phyloP scores from a whole-genome alignment of 139 green algal species.

The Tetraselmis striata region DNA sequence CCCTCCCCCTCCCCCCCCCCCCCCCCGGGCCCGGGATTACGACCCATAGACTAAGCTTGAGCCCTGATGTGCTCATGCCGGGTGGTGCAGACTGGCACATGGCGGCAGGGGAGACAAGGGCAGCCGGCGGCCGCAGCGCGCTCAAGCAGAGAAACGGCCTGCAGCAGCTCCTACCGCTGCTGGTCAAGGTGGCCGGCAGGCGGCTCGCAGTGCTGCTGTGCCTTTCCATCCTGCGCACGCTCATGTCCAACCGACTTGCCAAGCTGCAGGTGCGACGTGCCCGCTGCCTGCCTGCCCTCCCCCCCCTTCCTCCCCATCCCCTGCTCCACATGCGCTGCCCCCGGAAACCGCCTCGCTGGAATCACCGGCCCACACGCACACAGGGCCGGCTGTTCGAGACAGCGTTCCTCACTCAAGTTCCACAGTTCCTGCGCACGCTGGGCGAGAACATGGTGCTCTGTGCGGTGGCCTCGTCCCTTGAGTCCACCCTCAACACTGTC shows the following conservation, averaged over 20 bases:
- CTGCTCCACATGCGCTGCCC: no score
- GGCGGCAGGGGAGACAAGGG: no score
- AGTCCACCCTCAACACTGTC: conserved; percentile 37
- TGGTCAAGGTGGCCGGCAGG: conserved; percentile 35
- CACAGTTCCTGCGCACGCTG: conserved; percentile 53
- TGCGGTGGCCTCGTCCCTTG: conserved; percentile 34
- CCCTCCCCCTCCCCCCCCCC: no score
- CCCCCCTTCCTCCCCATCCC: background rate
- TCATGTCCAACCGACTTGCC: conserved; percentile 58
- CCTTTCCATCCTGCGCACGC: conserved; percentile 38
- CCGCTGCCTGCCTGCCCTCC: background rate
- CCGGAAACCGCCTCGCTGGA: no score
- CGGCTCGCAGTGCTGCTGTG: conserved; percentile 24
- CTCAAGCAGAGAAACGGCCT: conserved; percentile 8
- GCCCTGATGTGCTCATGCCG: no score
- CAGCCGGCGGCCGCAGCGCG: no score
- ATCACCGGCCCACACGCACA: no score
- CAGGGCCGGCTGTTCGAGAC: conserved; percentile 66
- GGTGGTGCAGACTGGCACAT: no score
- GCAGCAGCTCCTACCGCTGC: conserved; percentile 33
- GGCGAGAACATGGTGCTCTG: conserved; percentile 61
- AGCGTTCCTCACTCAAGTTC: conserved; percentile 55
- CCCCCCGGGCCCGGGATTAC: no score
- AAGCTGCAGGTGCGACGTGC: conserved; percentile 23
- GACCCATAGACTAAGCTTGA: no score